Conservation (phyloP, 2,329 filamentous ascomycete species). For the Endoconidiophora polonica region DNA sequence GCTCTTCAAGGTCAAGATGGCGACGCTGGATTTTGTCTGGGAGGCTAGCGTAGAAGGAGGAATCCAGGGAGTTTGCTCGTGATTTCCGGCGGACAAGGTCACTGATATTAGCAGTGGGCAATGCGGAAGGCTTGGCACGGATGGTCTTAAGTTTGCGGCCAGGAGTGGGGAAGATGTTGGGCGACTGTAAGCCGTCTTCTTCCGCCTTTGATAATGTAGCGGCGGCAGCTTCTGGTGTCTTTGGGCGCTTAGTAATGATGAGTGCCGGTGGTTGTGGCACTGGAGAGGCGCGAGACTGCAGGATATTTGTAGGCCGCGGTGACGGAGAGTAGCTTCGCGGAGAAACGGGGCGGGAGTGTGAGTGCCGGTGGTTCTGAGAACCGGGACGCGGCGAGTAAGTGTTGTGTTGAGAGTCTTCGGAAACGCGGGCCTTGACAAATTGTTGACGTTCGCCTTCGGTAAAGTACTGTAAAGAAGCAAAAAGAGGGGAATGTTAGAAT, state of each 20-base stretch:
- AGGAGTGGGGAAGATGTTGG: conserved; percentile 13
- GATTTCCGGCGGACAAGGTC: conserved; percentile 20
- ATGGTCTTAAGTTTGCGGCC: conserved; percentile 1
- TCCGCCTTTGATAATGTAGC: not conserved
- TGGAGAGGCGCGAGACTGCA: conserved; percentile 10
- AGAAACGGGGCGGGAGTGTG: conserved; percentile 3
- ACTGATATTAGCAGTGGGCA: conserved; percentile 17
- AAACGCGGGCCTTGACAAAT: conserved; percentile 10
- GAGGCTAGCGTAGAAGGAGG: conserved; percentile 50
- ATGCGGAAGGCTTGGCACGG: not conserved
- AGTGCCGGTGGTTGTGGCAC: not conserved
- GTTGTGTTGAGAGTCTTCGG: conserved; percentile 5
- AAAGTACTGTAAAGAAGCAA: conserved; percentile 9
- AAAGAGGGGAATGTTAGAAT: conserved; percentile 1
- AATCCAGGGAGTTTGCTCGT: conserved; percentile 35
- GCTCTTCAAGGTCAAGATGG: conserved; percentile 57
- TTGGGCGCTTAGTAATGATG: not conserved
- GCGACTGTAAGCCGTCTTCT: conserved; percentile 2
- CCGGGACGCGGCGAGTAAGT: not conserved
- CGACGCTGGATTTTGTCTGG: conserved; percentile 57
- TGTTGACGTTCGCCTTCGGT: conserved; percentile 11
- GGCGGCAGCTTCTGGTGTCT: not conserved
- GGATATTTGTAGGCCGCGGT: conserved; percentile 8
- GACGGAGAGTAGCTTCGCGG: conserved; percentile 10
- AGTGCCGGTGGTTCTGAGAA: conserved; percentile 1